Percentiles rank a stretch among this genome's conserved stretches.
phyloP scores from a whole-genome alignment of 345 rosid genomes.

The Citrus trifoliata region DNA sequence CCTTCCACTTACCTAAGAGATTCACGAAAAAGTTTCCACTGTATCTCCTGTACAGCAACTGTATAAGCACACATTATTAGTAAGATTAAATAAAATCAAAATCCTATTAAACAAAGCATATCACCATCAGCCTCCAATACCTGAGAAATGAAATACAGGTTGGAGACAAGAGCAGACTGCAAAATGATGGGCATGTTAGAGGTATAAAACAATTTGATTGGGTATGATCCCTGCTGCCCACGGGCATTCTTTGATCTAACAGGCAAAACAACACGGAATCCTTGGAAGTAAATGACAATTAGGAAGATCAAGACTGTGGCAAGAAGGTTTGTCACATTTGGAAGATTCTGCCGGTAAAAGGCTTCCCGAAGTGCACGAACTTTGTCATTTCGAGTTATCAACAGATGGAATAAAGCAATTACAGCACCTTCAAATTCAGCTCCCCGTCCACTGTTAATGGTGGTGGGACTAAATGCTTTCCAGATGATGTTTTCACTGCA shows the following conservation, averaged over 20 bases:
- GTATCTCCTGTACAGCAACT: conserved; percentile 80
- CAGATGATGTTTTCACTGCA: conserved; percentile 81
- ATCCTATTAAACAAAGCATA: not conserved
- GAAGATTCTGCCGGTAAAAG: conserved; percentile 85
- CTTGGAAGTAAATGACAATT: conserved; percentile 90
- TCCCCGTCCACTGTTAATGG: conserved; percentile 84
- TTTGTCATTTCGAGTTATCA: conserved; percentile 73
- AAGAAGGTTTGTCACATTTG: conserved; percentile 81
- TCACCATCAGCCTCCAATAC: conserved; percentile 26
- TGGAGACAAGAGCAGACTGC: conserved; percentile 83
- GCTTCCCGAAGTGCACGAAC: conserved; percentile 83
- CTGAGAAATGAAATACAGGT: conserved; percentile 85
- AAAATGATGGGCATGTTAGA: conserved; percentile 92
- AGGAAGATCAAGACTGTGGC: conserved; percentile 80
- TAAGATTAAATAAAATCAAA: not conserved
- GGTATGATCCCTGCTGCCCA: conserved; percentile 91
- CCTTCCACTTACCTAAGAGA: conserved; percentile 85
- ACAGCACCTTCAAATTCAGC: conserved; percentile 96
- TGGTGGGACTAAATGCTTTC: conserved; percentile 90
- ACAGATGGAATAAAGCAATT: conserved; percentile 75
- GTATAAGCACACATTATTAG: conserved; percentile 11
- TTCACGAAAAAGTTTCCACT: conserved; percentile 78
- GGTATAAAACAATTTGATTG: conserved; percentile 84
- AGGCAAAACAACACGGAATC: conserved; percentile 86
- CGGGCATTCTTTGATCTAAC: conserved; percentile 94